Base-by-base conservation (phyloP, 495 filamentous ascomycete genomes). In the Astrothelium macrocarpum region DNA sequence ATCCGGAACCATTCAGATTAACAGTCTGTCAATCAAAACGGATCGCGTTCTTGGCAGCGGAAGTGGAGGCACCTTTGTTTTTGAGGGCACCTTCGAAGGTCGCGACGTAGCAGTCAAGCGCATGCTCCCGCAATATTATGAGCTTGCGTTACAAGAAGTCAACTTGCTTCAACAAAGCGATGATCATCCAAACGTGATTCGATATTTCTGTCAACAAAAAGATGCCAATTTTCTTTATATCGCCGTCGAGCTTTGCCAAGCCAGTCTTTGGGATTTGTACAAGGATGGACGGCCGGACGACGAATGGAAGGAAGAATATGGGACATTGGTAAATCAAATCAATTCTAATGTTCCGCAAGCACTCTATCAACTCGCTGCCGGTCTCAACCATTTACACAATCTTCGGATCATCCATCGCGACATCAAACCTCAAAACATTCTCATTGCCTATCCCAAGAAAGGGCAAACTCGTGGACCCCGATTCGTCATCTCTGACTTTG, bases 321-420 rank as follows among this genome's bases (percentile, higher is more conserved):
- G 80, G 83, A 46, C 81, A 86, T 68, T 85, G 82, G 1, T 85
- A 28, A 78, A 80, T 11, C 67, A 73, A 42, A 76, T 81, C 46
- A 76, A 72, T 56, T 73, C 74, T 23, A 82, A 89, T 66, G 73
- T 82, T 64, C 83, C 82, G 0, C 80, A 82, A 61, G 84, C 94
- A 20, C 76, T 97, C 32, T 85, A 88, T 45, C 94, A 98, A 72
- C 90, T 97, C 65, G 87, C 90, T 10, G 85, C 85, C 42, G 94
- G 94, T 20, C 79, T 98, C 16, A 84, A 87, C 62, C 91, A 97
- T 75, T 78, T 98, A 23, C 94, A 98, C 74, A 87, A 85, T 16
- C 81, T 97, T 53, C 87, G 95, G 60, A 96, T 98, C 68, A 95
- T 98, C 14, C 94, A 98, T 73, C 89, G 94, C 59, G 94, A 98